Percentiles rank a stretch among this genome's conserved stretches.
phyloP scores from a whole-genome alignment of 1,284 basidiomycete genomes.

The Salmacisia buchloeana region DNA sequence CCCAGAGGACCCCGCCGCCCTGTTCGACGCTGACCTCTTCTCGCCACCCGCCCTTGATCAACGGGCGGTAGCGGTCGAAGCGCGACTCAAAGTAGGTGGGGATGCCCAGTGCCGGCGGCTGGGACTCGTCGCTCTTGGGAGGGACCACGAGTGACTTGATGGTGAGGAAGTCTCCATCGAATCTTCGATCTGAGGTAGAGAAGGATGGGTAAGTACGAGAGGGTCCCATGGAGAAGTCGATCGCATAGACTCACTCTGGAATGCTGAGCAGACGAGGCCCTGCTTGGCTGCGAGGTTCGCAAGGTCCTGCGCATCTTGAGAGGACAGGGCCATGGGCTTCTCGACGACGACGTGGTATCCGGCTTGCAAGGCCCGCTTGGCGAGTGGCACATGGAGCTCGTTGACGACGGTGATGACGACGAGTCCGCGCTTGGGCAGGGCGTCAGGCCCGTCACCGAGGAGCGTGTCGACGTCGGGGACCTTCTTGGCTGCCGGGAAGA shows the following conservation, averaged over 20 bases:
- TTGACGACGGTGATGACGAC: conserved; percentile 47
- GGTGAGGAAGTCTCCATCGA: conserved; percentile 47
- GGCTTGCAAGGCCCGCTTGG: conserved; percentile 35
- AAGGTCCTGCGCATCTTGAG: conserved; percentile 28
- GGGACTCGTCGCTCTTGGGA: conserved; percentile 15
- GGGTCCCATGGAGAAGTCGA: background rate
- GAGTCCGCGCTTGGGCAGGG: conserved; percentile 39
- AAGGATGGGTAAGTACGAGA: background rate
- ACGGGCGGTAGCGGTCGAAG: conserved; percentile 46
- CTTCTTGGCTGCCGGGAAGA: conserved; percentile 32
- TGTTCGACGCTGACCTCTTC: conserved; percentile 33
- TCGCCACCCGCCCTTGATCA: conserved; percentile 45
- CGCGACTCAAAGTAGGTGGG: conserved; percentile 42
- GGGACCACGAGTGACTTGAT: conserved; percentile 33
- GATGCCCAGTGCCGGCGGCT: conserved; percentile 37
- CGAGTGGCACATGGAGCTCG: conserved; percentile 43
- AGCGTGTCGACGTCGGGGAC: conserved; percentile 34
- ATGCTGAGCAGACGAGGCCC: conserved; percentile 43
- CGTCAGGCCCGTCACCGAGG: conserved; percentile 14
- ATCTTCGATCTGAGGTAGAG: conserved; percentile 28
- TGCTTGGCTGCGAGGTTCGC: conserved; percentile 25
- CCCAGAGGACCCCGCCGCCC: conserved; percentile 47
- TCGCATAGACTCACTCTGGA: conserved; percentile 25
- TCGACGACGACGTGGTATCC: conserved; percentile 47
- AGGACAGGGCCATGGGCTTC: conserved; percentile 39